Evolutionary conservation across 2,329 filamentous ascomycete genomes (phyloP).

Genomic region (Dryadomyces sulphureus): DNA sequence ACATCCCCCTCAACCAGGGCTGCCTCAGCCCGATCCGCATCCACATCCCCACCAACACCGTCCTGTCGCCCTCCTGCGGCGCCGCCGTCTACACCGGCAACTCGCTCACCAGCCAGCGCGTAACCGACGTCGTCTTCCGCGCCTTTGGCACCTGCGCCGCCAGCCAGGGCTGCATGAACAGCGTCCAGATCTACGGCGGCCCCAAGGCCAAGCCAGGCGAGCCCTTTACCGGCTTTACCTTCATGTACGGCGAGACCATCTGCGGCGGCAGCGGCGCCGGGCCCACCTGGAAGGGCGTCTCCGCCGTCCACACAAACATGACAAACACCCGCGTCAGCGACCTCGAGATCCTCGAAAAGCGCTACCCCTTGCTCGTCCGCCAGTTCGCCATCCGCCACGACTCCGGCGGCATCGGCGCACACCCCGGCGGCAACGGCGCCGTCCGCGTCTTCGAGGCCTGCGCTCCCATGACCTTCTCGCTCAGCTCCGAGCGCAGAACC

Average conservation of each 20-base stretch:
- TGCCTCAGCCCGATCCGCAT: slow-evolving; percentile 20
- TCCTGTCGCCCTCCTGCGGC: slow-evolving; percentile 17
- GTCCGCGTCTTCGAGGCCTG: slow-evolving; percentile 19
- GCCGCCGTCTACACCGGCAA: slow-evolving; percentile 25
- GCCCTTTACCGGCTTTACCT: background rate
- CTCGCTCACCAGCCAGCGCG: slow-evolving; percentile 15
- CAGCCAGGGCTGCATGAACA: slow-evolving; percentile 17
- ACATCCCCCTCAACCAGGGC: slow-evolving; percentile 25
- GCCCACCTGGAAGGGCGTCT: slow-evolving; percentile 14
- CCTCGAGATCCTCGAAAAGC: slow-evolving; percentile 18
- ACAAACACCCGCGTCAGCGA: slow-evolving; percentile 19
- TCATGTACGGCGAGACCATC: slow-evolving; percentile 16
- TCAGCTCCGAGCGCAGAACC: slow-evolving; percentile 20
- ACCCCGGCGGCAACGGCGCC: slow-evolving; percentile 18
- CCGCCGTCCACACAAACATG: slow-evolving; percentile 11
- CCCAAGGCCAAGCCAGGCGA: slow-evolving; percentile 1
- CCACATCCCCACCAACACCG: slow-evolving; percentile 14
- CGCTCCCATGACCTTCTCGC: slow-evolving; percentile 17
- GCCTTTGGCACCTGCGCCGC: slow-evolving; percentile 14
- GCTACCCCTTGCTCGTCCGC: slow-evolving; percentile 18
- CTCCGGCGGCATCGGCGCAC: slow-evolving; percentile 16
- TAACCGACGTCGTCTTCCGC: slow-evolving; percentile 17
- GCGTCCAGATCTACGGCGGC: background rate
- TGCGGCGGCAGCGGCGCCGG: slow-evolving; percentile 19
- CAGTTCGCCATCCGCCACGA: slow-evolving; percentile 14